Evolutionary conservation across 371 early-diverging fungal species (phyloP).

Genomic region (Actinomucor elegans): DNA sequence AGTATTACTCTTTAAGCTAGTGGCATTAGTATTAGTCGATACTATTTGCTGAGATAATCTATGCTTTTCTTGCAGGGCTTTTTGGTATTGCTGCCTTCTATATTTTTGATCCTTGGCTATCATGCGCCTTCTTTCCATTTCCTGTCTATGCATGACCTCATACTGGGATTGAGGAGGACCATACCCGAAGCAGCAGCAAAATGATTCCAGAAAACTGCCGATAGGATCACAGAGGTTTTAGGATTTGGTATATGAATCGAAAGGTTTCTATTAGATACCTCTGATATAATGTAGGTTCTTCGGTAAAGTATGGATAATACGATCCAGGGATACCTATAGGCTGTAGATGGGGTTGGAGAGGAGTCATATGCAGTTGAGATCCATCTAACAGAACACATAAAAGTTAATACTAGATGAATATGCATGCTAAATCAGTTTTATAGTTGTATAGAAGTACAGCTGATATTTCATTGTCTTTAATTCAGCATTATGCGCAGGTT

Average conservation of each 20-base stretch:
- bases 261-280: too few species aligned
- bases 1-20: too few species aligned
- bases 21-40: background rate
- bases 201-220: slow-evolving; percentile 4
- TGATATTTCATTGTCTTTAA: background rate
- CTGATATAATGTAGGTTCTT: background rate
- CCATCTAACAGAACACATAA: too few species aligned
- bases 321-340: background rate
- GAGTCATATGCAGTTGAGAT: background rate
- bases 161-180: slow-evolving; percentile 6
- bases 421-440: too few species aligned
- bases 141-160: slow-evolving; percentile 1
- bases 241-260: too few species aligned
- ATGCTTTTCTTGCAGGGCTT: slow-evolving; percentile 7
- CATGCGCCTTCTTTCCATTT: slow-evolving; percentile 4
- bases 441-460: too few species aligned
- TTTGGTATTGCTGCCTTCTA: slow-evolving; percentile 2
- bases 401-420: too few species aligned
- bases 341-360: background rate
- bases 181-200: slow-evolving; percentile 11
- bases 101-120: slow-evolving; percentile 6
- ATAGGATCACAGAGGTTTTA: too few species aligned
- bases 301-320: background rate
- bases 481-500: background rate
- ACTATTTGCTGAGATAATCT: background rate